These are phyloP conservation scores for Aspergillus sp. DNA, from an alignment of 2,329 filamentous ascomycete genomes.

Conservation along the genomic window DNA sequence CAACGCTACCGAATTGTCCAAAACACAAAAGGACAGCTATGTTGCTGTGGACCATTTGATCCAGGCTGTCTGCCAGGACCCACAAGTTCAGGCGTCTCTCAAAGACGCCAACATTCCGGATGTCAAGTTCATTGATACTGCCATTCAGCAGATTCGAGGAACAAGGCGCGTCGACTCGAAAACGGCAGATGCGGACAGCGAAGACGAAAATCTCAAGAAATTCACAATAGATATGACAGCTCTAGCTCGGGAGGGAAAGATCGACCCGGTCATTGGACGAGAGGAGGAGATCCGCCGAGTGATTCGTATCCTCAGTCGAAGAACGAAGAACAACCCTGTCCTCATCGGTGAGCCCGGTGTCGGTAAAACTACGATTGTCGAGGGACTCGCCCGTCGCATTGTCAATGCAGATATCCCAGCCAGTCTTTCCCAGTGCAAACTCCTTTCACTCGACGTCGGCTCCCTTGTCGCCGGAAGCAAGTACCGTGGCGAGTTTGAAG, in stretches of 20 bases:
- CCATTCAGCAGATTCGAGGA: conserved; percentile 87
- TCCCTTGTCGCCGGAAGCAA: conserved; percentile 96
- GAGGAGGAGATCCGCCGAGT: conserved; percentile 95
- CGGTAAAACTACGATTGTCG: conserved; percentile 96
- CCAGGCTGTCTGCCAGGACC: conserved; percentile 76
- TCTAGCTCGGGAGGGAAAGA: conserved; percentile 94
- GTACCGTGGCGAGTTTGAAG: conserved; percentile 97
- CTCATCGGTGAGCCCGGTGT: conserved; percentile 98
- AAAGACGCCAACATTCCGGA: conserved; percentile 91
- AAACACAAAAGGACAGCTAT: conserved; percentile 95
- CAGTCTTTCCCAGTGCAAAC: conserved; percentile 87
- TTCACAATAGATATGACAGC: conserved; percentile 99
- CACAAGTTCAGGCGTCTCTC: conserved; percentile 69
- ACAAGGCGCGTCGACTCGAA: conserved; percentile 94
- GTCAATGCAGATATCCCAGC: conserved; percentile 96
- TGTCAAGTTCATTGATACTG: conserved; percentile 82
- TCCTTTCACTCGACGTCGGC: conserved; percentile 93
- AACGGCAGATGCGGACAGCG: conserved; percentile 85
- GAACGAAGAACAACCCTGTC: conserved; percentile 98
- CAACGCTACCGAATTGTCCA: conserved; percentile 83
- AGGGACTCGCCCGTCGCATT: conserved; percentile 91
- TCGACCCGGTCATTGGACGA: conserved; percentile 93
- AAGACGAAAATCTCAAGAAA: conserved; percentile 94
- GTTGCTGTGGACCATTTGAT: conserved; percentile 96
- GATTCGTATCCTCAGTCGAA: conserved; percentile 83